Base-by-base conservation (phyloP, 2,329 filamentous ascomycete species). In the Alternaria ventricosa region DNA sequence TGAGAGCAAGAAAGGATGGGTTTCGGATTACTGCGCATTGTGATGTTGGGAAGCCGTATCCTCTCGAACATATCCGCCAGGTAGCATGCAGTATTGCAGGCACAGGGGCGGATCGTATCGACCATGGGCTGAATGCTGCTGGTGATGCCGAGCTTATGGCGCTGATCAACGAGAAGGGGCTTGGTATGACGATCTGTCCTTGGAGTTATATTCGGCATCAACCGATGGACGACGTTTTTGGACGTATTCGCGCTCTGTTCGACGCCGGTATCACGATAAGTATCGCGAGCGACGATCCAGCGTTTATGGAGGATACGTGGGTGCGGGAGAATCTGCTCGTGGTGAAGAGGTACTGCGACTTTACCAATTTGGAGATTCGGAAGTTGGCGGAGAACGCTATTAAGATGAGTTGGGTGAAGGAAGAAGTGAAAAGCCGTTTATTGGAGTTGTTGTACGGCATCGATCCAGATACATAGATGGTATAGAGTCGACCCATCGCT, bases 281-380 rank as follows among this genome's bases (percentile, higher is more conserved):
- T 57, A 61, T 64, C 43, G 62, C 53, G 18, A 64, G 62, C 53
- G 84, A 85, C 66, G 84, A 85, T 64, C 84, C 84, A 11, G 81
- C 82, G 5, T 84, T 84, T 55, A 82, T 86, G 76, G 82, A 85
- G 60, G 79, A 86, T 60, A 82, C 82, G 36, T 86, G 84, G 84
- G 74, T 86, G 27, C 71, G 81, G 59, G 81, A 84, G 18, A 85
- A 84, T 54, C 71, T 86, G 76, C 75, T 82, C 43, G 79, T 85
- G 68, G 77, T 78, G 12, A 81, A 81, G 57, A 77, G 71, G 4
- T 80, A 82, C 47, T 83, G 84, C 60, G 57, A 60, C 0, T 78
- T 86, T 23, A 76, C 67, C 3, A 78, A 83, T 57, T 28, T 20
- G 2, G 83, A 86, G 1, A 82, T 87, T 75, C 74, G 82, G 0